Base-by-base conservation (phyloP, 768 basidiomycete genomes). In the Baorangia bicolor region DNA sequence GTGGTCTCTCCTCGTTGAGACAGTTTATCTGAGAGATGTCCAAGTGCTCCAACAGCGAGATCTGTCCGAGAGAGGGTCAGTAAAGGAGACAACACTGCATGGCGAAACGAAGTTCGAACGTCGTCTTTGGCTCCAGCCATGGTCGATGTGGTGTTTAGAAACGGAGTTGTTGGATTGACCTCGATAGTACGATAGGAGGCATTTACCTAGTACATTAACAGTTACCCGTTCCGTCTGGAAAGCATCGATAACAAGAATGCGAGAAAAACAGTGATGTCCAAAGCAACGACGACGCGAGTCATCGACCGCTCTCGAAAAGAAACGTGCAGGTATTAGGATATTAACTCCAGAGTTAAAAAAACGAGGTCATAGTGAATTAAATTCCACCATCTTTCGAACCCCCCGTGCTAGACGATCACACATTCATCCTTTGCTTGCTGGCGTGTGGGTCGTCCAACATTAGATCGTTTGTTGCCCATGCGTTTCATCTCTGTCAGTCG, bases 401-500 rank as follows among this genome's bases (percentile, higher is more conserved):
- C 35, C 21, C n/a, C n/a, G n/a, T 38, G 31, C 69, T 76, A 87
- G 64, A 85, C 84, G 56, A 97, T 86, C 52, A 93, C 83, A 78
- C 95, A 95, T 67, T 98, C 96, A 55, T 94, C 91, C 74, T 90
- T 88, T 13, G 96, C 94, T 67, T 98, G 85, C 68, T 95, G 89
- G 54, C 96, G 82, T 20, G 96, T 98, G 34, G 96, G 94, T 58
- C 95, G 84, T 18, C 86, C 85, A 48, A 86, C 81, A 60, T 89
- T 87, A 43, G 80, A 78, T 60, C 88, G 82, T 72, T 89, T 92
- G 70, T 85, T 86, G 12, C 92, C 90, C 76, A 85, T 81, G 31
- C 92, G 86, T 72, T 97, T 97, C 81, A 98, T 88, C 73, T 98
- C 95, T 27, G 95, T 96, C 67, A 98, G 74, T 31, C 96, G 84